A percentile compares a stretch with the other conserved stretches of the same genome.
These are phyloP conservation scores for Multifurca ochricompacta DNA, from an alignment of 768 basidiomycete genomes.

Conservation along the genomic window DNA sequence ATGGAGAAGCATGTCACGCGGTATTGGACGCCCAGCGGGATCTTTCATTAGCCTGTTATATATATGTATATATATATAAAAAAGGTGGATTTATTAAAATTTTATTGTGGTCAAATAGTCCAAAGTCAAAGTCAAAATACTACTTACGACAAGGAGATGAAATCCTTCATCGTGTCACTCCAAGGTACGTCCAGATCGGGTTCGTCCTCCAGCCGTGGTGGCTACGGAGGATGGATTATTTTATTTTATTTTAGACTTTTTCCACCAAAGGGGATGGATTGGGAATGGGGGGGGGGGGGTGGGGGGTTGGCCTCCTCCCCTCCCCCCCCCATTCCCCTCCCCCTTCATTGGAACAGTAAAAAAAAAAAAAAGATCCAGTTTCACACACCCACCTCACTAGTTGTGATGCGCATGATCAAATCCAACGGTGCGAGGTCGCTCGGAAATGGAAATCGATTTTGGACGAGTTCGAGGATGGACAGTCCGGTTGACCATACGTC, in stretches of 20 bases:
- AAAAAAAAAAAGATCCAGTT: background rate
- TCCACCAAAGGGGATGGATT: too few species aligned
- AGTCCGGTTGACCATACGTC: constrained; percentile 96
- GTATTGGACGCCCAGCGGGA: constrained; percentile 57
- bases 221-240: constrained; percentile 33
- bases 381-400: constrained; percentile 44
- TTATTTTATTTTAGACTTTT: constrained; percentile 13
- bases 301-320: too few species aligned
- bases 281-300: too few species aligned
- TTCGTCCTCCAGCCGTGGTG: constrained; percentile 65
- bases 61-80: too few species aligned
- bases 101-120: too few species aligned
- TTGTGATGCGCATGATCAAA: constrained; percentile 74
- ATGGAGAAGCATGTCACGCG: constrained; percentile 69
- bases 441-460: constrained; percentile 87
- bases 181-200: constrained; percentile 38
- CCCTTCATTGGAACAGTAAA: background rate
- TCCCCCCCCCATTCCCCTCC: too few species aligned
- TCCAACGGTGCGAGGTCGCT: constrained; percentile 80
- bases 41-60: constrained; percentile 62
- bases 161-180: constrained; percentile 78
- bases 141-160: constrained; percentile 71
- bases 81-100: too few species aligned
- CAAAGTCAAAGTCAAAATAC: too few species aligned
- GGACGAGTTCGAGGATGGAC: constrained; percentile 79